Evolutionary conservation across 2,329 filamentous ascomycete genomes (phyloP), one percentile per base, ranked within the genome.

Genomic region (Tolypocladium tundrense): DNA sequence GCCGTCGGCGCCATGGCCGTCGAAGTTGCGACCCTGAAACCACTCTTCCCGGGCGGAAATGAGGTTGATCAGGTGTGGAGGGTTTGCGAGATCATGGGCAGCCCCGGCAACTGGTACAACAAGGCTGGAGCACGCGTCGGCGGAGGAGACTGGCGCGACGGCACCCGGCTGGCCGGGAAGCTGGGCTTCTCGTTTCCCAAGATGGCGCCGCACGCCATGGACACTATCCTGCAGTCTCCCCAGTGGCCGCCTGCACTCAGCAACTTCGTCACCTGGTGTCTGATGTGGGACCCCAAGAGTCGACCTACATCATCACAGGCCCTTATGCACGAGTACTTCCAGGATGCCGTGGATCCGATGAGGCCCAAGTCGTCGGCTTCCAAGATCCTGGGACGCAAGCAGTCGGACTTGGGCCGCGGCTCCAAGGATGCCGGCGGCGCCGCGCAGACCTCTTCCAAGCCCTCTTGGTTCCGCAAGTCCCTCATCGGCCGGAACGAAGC

Each of bases 61-160:
- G 94, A 99, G 76, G 94, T 99, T 1, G 94, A 99, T 66, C 94
- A 99, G 73, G 94, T 99, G 1, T 99, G 94, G 94, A 87, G 94
- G 65, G 90, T 99, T 0, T 99, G 94, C 70, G 94, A 99, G 72
- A 96, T 99, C 59, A 99, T 99, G 94, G 94, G 94, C 54, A 97
- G 93, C 75, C 94, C 94, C 3, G 94, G 94, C 51, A 93, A 93
- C 75, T 99, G 94, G 94, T 94, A 96, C 71, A 96, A 90, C 79
- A 97, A 97, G 74, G 80, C 89, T 6, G 92, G 92, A 31, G 79
- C 81, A 33, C 88, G 87, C 63, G 90, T 99, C 35, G 94, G 94
- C 57, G 94, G 94, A 68, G 94, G 94, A 67, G 94, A 99, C 65
- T 99, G 94, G 94, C 91, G 91, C 67, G 94, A 99, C 59, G 94